Evolutionary conservation across 169 alveolate genomes (phyloP).

Genomic region (Plasmodium relictum): DNA sequence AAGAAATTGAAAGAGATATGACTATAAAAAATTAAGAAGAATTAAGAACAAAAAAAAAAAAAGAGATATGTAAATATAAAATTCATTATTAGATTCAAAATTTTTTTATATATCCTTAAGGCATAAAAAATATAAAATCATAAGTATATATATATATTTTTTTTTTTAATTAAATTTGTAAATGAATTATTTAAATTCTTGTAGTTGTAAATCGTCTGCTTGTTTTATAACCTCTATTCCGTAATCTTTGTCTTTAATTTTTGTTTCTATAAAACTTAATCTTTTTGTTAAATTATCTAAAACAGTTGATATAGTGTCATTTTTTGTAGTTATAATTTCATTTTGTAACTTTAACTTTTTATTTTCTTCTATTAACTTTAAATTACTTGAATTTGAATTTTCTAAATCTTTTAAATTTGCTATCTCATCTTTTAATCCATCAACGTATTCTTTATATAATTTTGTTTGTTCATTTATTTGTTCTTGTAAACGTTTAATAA

Average conservation of each 20-base stretch:
- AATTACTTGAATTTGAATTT: neutral
- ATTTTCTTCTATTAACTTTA: slow-evolving; percentile 58
- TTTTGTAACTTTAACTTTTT: slow-evolving; percentile 73
- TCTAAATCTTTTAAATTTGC: slow-evolving; percentile 19
- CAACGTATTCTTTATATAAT: slow-evolving; percentile 58
- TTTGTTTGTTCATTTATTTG: slow-evolving; percentile 77
- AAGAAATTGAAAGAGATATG: slow-evolving; percentile 50
- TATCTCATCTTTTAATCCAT: slow-evolving; percentile 59
- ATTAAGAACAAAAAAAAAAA: slow-evolving; percentile 1
- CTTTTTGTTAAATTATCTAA: slow-evolving; percentile 63
- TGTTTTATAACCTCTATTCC: slow-evolving; percentile 66
- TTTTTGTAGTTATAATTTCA: slow-evolving; percentile 71
- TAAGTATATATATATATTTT: slow-evolving; percentile 8
- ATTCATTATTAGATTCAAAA: neutral
- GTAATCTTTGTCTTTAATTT: slow-evolving; percentile 49
- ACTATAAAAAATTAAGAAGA: slow-evolving; percentile 34
- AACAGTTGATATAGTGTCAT: slow-evolving; percentile 56
- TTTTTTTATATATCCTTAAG: neutral
- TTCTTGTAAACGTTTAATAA: slow-evolving; percentile 41
- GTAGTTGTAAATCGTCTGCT: slow-evolving; percentile 55
- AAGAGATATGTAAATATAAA: neutral
- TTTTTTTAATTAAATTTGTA: neutral
- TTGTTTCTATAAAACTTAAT: slow-evolving; percentile 71
- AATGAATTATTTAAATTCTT: slow-evolving; percentile 11
- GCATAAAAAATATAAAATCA: no score